Evolutionary conservation across 371 early-diverging fungal genomes (phyloP).

Genomic region (Mucor plumbeus): DNA sequence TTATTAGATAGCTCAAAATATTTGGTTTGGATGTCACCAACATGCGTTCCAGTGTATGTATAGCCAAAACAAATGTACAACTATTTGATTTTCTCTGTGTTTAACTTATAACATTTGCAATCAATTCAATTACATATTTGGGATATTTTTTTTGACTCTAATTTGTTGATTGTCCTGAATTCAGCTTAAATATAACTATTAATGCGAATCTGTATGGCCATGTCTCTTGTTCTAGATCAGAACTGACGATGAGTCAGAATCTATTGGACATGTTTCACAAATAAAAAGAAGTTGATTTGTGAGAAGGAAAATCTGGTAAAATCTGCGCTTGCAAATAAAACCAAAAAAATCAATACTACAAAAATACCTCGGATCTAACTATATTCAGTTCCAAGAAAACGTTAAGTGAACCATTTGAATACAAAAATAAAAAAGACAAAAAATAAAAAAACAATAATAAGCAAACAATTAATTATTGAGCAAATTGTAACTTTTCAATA

Average conservation of each 20-base stretch:
- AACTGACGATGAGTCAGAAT: neutral
- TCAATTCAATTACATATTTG: too few species aligned
- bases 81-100: neutral
- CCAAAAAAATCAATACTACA: neutral
- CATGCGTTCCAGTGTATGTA: neutral
- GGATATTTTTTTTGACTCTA: neutral
- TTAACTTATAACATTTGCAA: neutral
- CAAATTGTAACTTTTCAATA: neutral
- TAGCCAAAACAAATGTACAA: neutral
- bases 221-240: constrained; percentile 12
- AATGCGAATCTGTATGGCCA: neutral
- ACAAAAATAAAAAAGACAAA: too few species aligned
- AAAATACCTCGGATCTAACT: neutral
- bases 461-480: too few species aligned
- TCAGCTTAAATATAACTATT: neutral
- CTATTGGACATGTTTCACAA: constrained; percentile 11
- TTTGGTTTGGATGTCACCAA: neutral
- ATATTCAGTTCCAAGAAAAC: neutral
- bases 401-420: too few species aligned
- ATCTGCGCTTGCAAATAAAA: neutral
- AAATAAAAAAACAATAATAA: too few species aligned
- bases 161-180: neutral
- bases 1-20: neutral
- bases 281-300: neutral
- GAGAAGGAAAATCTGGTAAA: neutral